A percentile compares a stretch with the other conserved stretches of the same genome.
Evolutionary conservation across 148 eudicot species (phyloP).

Genomic region (Dysphania ambrosioides): DNA sequence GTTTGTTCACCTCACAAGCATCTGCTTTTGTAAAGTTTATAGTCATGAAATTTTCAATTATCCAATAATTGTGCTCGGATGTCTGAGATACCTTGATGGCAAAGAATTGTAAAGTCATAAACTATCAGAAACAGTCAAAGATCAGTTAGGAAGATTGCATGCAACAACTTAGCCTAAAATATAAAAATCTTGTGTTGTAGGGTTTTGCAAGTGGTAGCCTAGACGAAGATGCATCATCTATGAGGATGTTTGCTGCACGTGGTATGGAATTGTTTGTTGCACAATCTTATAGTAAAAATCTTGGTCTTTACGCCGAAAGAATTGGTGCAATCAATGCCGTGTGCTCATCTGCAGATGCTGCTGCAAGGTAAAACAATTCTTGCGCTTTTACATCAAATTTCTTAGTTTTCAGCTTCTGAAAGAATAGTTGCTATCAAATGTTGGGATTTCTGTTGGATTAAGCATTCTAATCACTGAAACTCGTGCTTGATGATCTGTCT

Average conservation of each 20-base stretch:
- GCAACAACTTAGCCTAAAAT: not conserved
- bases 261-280: constrained; percentile 93
- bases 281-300: constrained; percentile 94
- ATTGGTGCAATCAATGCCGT: constrained; percentile 92
- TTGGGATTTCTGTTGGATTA: not conserved
- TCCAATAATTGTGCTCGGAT: not conserved
- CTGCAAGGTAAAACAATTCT: constrained; percentile 50
- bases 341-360: constrained; percentile 85
- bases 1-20: not conserved
- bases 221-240: constrained; percentile 92
- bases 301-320: constrained; percentile 97
- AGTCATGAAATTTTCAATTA: not conserved
- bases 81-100: not conserved
- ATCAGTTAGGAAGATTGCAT: too few relatives aligned
- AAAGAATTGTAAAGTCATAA: not conserved
- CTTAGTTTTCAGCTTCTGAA: not conserved
- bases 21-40: not conserved
- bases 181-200: constrained; percentile 29
- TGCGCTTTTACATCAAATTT: not conserved
- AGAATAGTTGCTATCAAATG: not conserved
- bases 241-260: constrained; percentile 87
- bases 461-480: not conserved
- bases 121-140: not conserved
- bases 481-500: not conserved
- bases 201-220: constrained; percentile 99